Evolutionary conservation across 768 basidiomycete species (phyloP).

Genomic region (Naganishia vaughanmartiniae): DNA sequence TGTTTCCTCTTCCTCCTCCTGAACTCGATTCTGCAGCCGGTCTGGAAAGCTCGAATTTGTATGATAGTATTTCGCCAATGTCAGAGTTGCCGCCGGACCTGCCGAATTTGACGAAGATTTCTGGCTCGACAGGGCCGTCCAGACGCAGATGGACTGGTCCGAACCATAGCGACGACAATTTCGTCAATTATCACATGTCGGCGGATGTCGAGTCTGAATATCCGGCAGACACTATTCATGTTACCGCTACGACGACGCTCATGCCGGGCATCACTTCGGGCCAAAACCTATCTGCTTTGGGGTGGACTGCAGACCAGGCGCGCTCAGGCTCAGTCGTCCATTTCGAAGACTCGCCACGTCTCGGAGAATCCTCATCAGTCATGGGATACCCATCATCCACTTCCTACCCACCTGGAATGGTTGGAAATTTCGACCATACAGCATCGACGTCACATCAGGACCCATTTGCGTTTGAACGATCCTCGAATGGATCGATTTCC

Average conservation of each 20-base stretch:
- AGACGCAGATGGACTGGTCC: constrained; percentile 14
- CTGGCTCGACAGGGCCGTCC: neutral
- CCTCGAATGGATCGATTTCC: constrained; percentile 1
- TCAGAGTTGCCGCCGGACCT: neutral
- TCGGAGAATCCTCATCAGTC: neutral
- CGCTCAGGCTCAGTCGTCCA: constrained; percentile 8
- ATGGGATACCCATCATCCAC: neutral
- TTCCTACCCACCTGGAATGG: neutral
- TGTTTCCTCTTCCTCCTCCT: neutral
- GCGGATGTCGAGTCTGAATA: neutral
- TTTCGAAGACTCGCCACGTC: constrained; percentile 3
- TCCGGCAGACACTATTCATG: neutral
- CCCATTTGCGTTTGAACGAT: constrained; percentile 11
- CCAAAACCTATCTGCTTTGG: neutral
- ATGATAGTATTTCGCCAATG: constrained; percentile 19
- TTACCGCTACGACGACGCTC: constrained; percentile 6
- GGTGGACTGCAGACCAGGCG: neutral
- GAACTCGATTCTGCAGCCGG: constrained; percentile 10
- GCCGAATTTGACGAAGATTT: neutral
- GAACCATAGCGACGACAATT: constrained; percentile 16
- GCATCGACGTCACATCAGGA: constrained; percentile 2
- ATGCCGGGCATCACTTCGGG: neutral
- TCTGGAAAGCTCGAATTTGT: neutral
- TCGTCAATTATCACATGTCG: constrained; percentile 9
- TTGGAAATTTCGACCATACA: neutral